Percentiles rank a stretch among this genome's conserved stretches.
Conservation (phyloP, 345 rosid genomes). For the Citrus reticulata region DNA sequence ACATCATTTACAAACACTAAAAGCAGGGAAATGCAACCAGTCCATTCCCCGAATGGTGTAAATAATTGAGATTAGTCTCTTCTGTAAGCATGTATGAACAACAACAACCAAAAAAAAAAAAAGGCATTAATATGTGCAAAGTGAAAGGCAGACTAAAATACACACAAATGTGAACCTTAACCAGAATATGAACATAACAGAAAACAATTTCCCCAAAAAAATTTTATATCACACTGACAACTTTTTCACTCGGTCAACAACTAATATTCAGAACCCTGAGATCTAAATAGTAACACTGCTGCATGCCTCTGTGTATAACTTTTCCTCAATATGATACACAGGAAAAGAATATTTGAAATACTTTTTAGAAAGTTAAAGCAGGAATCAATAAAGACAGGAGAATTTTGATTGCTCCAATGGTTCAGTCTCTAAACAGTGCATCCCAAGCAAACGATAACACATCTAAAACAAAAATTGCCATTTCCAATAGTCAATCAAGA, state of each 20-base stretch:
- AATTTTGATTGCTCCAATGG: not conserved
- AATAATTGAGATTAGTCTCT: constrained; percentile 15
- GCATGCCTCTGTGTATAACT: no score
- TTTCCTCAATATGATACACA: not conserved
- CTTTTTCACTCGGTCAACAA: not conserved
- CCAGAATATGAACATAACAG: not conserved
- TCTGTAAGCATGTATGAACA: constrained; percentile 2
- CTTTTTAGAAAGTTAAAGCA: not conserved
- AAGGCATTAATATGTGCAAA: not conserved
- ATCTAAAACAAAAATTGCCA: not conserved
- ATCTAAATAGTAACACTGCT: not conserved
- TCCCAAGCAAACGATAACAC: not conserved
- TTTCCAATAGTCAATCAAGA: not conserved
- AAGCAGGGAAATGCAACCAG: constrained; percentile 57
- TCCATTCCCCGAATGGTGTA: constrained; percentile 67
- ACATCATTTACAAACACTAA: constrained; percentile 72
- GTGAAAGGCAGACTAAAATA: not conserved
- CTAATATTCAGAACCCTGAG: not conserved
- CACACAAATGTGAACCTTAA: not conserved
- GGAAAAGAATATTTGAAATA: not conserved
- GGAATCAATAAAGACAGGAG: not conserved
- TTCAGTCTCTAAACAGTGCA: not conserved
- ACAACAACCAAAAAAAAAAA: not conserved
- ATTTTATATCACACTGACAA: not conserved
- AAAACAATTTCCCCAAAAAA: not conserved